Conservation (phyloP, 2,329 filamentous ascomycete species). For the Macrophomina tecta region DNA sequence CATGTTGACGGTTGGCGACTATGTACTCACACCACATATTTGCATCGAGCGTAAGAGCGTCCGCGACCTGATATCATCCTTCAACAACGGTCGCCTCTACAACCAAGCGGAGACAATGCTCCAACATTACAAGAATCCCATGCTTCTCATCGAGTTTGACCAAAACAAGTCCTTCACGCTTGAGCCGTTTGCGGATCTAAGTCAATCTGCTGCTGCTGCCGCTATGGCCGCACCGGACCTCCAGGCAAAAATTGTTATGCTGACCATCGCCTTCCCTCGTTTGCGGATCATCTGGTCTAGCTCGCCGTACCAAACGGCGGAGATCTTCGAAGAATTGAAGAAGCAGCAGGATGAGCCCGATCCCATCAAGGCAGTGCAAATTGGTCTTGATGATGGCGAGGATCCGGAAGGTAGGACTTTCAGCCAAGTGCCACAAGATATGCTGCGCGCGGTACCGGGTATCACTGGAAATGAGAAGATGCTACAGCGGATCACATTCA, state of each 20-base stretch:
- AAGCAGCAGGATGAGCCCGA: slow-evolving; percentile 89
- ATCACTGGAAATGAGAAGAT: slow-evolving; percentile 73
- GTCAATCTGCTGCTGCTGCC: slow-evolving; percentile 68
- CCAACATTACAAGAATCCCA: slow-evolving; percentile 84
- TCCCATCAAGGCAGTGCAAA: slow-evolving; percentile 81
- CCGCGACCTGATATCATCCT: slow-evolving; percentile 86
- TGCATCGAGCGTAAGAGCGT: slow-evolving; percentile 95
- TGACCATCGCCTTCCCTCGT: slow-evolving; percentile 89
- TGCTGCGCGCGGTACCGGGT: slow-evolving; percentile 84
- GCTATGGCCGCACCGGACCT: slow-evolving; percentile 69
- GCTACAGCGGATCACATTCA: slow-evolving; percentile 72
- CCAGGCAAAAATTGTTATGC: slow-evolving; percentile 87
- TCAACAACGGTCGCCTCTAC: slow-evolving; percentile 90
- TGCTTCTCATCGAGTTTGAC: slow-evolving; percentile 97
- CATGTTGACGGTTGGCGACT: slow-evolving; percentile 96
- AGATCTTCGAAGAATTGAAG: slow-evolving; percentile 95
- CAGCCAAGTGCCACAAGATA: slow-evolving; percentile 86
- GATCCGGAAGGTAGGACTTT: slow-evolving; percentile 68
- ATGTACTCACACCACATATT: slow-evolving; percentile 87
- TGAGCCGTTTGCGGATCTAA: slow-evolving; percentile 61
- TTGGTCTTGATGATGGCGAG: slow-evolving; percentile 72
- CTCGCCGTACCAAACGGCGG: slow-evolving; percentile 92
- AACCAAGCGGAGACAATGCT: slow-evolving; percentile 94
- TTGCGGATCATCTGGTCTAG: slow-evolving; percentile 93
- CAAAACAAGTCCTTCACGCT: slow-evolving; percentile 97